Percentiles rank a stretch among this genome's conserved stretches.
phyloP scores from a whole-genome alignment of 306 rosid genomes.

The Pachyrhizus erosus region DNA sequence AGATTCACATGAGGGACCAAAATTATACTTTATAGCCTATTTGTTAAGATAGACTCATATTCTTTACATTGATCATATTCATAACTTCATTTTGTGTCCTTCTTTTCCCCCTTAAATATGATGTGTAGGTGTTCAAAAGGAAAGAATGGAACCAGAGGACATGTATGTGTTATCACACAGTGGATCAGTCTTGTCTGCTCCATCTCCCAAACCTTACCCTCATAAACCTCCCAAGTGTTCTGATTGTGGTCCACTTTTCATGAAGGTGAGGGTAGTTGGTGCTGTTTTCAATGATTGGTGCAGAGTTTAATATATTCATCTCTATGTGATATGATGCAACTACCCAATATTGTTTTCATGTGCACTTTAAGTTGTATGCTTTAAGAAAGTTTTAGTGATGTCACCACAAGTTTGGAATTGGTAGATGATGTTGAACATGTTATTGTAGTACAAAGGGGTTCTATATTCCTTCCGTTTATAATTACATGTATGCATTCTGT shows the following conservation, averaged over 20 bases:
- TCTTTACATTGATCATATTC: neutral
- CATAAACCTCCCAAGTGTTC: slow-evolving; percentile 94
- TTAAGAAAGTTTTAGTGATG: neutral
- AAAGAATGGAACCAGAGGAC: slow-evolving; percentile 94
- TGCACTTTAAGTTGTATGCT: neutral
- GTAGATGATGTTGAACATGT: neutral
- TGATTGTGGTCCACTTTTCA: slow-evolving; percentile 88
- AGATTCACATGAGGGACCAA: too few relatives aligned
- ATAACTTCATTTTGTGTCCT: slow-evolving; percentile 7
- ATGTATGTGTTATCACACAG: slow-evolving; percentile 78
- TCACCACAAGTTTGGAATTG: neutral
- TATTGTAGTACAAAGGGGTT: neutral
- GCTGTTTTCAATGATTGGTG: neutral
- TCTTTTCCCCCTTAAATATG: neutral
- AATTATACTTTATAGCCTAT: too few relatives aligned
- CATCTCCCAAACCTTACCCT: slow-evolving; percentile 87
- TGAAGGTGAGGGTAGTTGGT: slow-evolving; percentile 64
- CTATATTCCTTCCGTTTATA: neutral
- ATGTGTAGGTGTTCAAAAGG: slow-evolving; percentile 87
- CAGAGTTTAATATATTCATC: neutral
- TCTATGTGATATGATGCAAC: neutral
- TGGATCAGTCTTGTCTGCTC: slow-evolving; percentile 74
- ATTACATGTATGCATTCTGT: neutral
- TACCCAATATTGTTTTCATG: neutral
- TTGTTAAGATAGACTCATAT: too few relatives aligned